phyloP scores from a whole-genome alignment of 768 basidiomycete genomes.

The Boletus rex-veris region DNA sequence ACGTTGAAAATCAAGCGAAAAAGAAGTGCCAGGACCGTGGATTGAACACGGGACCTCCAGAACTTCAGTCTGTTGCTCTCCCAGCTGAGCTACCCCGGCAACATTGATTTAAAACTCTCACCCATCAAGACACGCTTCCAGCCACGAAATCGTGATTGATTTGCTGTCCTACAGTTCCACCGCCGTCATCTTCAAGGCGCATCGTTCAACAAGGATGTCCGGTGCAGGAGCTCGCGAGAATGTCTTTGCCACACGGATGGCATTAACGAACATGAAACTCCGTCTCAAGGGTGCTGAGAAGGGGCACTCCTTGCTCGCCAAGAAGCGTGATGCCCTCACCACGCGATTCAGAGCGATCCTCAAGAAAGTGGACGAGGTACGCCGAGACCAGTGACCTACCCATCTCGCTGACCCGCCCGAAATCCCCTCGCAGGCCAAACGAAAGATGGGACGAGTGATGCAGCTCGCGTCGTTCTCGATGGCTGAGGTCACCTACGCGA shows the following conservation, averaged over 20 bases:
- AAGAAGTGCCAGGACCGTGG: slow-evolving; percentile 66
- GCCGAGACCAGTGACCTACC: slow-evolving; percentile 15
- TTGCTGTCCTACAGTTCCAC: not conserved
- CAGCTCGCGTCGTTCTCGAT: slow-evolving; percentile 98
- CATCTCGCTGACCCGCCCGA: not conserved
- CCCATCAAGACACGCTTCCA: not conserved
- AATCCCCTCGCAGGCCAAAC: slow-evolving; percentile 70
- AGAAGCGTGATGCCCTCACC: slow-evolving; percentile 96
- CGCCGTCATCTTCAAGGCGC: not conserved
- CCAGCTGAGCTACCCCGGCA: slow-evolving; percentile 71
- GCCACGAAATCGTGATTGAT: not conserved
- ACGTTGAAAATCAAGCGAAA: not conserved
- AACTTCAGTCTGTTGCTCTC: slow-evolving; percentile 76
- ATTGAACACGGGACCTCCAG: slow-evolving; percentile 80
- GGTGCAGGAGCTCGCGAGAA: slow-evolving; percentile 88
- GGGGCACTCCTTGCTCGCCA: slow-evolving; percentile 91
- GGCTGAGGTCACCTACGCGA: slow-evolving; percentile 97
- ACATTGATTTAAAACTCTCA: rapidly evolving
- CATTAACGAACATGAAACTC: slow-evolving; percentile 87
- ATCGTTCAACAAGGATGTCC: slow-evolving; percentile 58
- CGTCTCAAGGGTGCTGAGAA: slow-evolving; percentile 91
- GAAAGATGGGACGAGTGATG: slow-evolving; percentile 99
- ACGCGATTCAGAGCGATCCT: slow-evolving; percentile 93
- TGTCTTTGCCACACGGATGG: slow-evolving; percentile 97
- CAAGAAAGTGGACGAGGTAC: slow-evolving; percentile 95